These are phyloP conservation scores for Paramecium sexaurelia DNA, from an alignment of 73 alveolate genomes.

Conservation along the genomic window DNA sequence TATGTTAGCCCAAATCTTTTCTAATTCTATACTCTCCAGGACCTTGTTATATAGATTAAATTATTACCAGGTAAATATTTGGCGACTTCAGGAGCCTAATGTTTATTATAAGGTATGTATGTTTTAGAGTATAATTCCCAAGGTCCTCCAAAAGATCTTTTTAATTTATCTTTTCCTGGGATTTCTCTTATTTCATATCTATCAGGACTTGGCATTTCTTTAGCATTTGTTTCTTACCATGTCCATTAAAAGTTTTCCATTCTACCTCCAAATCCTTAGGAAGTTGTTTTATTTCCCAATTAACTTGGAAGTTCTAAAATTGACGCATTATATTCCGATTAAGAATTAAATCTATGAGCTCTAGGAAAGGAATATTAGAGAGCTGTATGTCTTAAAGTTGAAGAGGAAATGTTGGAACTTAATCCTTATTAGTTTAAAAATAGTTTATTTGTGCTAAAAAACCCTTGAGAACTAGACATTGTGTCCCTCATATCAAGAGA, in stretches of 20 bases:
- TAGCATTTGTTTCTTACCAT: constrained; percentile 31
- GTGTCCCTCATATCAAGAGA: constrained; percentile 23
- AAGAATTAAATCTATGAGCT: constrained; percentile 26
- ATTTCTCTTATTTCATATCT: constrained; percentile 42
- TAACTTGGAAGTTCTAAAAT: constrained; percentile 6
- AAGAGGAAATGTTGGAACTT: constrained; percentile 49
- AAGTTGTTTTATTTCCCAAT: constrained; percentile 20
- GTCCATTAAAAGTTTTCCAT: constrained; percentile 19
- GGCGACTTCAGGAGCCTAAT: constrained; percentile 7
- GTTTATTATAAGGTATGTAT: constrained; percentile 31
- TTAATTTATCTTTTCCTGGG: constrained; percentile 47
- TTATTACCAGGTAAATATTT: constrained; percentile 33
- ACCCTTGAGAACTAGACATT: constrained; percentile 53
- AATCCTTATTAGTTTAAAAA: constrained; percentile 37
- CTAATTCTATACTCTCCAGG: constrained; percentile 54
- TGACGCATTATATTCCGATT: not conserved
- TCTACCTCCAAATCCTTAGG: constrained; percentile 44
- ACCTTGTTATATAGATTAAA: not conserved
- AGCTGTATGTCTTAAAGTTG: constrained; percentile 45
- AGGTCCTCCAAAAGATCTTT: constrained; percentile 25
- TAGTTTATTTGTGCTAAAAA: constrained; percentile 14
- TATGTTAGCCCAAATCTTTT: constrained; percentile 37
- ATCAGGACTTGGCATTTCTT: constrained; percentile 56
- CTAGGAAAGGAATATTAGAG: constrained; percentile 34
- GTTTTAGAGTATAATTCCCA: constrained; percentile 34